phyloP scores from a whole-genome alignment of 2,329 filamentous ascomycete species.

The Penicillium sp. region DNA sequence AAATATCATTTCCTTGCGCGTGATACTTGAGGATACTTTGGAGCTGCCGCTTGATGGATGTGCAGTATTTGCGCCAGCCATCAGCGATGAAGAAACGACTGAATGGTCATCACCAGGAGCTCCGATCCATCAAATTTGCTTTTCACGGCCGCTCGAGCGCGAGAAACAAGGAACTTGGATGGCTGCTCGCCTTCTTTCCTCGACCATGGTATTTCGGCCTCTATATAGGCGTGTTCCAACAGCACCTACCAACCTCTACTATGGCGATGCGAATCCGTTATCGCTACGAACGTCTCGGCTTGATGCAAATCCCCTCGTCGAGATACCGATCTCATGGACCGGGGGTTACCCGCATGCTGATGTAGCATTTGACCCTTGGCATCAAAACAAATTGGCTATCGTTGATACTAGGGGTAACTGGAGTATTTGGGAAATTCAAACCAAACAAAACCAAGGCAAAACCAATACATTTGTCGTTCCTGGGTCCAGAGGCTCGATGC shows the following conservation, averaged over 20 bases:
- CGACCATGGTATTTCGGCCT: conserved; percentile 51
- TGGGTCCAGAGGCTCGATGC: conserved; percentile 34
- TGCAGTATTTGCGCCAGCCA: conserved; percentile 40
- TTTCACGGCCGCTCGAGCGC: conserved; percentile 46
- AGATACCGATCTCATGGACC: conserved; percentile 44
- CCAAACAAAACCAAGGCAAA: conserved; percentile 30
- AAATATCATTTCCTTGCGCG: conserved; percentile 49
- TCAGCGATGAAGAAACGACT: conserved; percentile 43
- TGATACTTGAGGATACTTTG: conserved; percentile 30
- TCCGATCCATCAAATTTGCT: conserved; percentile 56
- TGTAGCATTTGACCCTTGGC: conserved; percentile 61
- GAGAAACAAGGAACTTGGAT: conserved; percentile 43
- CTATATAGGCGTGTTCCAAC: conserved; percentile 31
- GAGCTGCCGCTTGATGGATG: conserved; percentile 18
- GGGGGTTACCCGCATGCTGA: conserved; percentile 53
- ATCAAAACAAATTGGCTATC: conserved; percentile 56
- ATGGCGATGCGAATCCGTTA: conserved; percentile 7
- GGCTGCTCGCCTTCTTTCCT: conserved; percentile 50
- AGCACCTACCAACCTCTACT: conserved; percentile 21
- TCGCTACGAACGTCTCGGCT: conserved; percentile 42
- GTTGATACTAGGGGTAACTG: conserved; percentile 56
- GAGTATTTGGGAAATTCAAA: conserved; percentile 50
- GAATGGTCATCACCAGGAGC: conserved; percentile 52
- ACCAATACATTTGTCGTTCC: conserved; percentile 29
- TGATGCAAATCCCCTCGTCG: conserved; percentile 48